phyloP scores from a whole-genome alignment of 768 basidiomycete species.

The Tulasnella sp. region DNA sequence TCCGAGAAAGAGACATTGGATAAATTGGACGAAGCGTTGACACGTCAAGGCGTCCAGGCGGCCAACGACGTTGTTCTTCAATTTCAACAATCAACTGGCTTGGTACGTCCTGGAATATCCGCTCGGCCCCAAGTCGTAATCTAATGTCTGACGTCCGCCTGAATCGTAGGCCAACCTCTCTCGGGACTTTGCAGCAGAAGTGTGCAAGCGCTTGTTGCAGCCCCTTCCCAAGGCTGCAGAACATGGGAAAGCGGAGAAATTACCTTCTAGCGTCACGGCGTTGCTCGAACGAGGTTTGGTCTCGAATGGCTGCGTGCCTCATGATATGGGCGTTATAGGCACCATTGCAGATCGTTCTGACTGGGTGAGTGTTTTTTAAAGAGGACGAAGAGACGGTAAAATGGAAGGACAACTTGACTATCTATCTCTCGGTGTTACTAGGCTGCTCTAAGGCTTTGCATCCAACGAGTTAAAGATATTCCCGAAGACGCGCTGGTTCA shows the following conservation, averaged over 20 bases:
- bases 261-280: not conserved
- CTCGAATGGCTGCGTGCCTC: not conserved
- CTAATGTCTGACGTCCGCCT: not conserved
- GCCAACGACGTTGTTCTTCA: not conserved
- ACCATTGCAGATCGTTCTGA: not conserved
- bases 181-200: not conserved
- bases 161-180: not conserved
- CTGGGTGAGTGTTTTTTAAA: not conserved
- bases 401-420: no score
- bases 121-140: not conserved
- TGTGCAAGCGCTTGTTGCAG: not conserved
- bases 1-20: not conserved
- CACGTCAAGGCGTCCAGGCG: not conserved
- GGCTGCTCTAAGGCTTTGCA: not conserved
- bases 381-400: not conserved
- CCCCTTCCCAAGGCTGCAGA: not conserved
- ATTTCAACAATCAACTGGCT: not conserved
- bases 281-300: not conserved
- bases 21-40: not conserved
- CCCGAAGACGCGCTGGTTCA: constrained; percentile 4
- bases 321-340: not conserved
- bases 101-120: not conserved
- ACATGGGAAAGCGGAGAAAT: not conserved
- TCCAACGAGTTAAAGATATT: not conserved
- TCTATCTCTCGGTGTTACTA: not conserved